Percentiles rank a stretch among this genome's conserved stretches.
Evolutionary conservation across 2,329 filamentous ascomycete genomes (phyloP).

Genomic region (Exophiala dermatitidis): DNA sequence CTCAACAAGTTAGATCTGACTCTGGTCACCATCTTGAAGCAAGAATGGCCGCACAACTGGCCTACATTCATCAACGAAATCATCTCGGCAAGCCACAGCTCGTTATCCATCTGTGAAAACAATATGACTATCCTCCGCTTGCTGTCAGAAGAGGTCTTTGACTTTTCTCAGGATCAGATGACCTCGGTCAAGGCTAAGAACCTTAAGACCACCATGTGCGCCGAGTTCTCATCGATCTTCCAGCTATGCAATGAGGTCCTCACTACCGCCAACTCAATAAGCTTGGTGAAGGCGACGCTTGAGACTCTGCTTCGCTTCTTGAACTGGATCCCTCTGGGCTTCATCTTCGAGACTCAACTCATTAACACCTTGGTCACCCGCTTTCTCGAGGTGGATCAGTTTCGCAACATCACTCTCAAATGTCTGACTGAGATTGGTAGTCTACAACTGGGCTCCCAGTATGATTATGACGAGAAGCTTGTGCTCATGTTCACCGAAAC

Average conservation of each 20-base stretch:
- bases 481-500: slow-evolving; percentile 98
- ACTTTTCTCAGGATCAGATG: slow-evolving; percentile 98
- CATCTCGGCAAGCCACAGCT: slow-evolving; percentile 89
- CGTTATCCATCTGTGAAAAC: slow-evolving; percentile 96
- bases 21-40: slow-evolving; percentile 93
- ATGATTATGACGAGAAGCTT: slow-evolving; percentile 87
- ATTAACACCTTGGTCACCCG: slow-evolving; percentile 90
- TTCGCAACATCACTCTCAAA: slow-evolving; percentile 93
- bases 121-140: slow-evolving; percentile 98
- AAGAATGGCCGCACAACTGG: slow-evolving; percentile 99
- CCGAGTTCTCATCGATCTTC: slow-evolving; percentile 97
- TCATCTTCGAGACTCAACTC: slow-evolving; percentile 95
- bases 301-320: slow-evolving; percentile 93
- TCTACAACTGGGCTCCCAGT: slow-evolving; percentile 68
- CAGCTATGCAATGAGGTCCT: slow-evolving; percentile 94
- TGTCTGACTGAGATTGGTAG: slow-evolving; percentile 96
- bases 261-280: slow-evolving; percentile 78
- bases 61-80: slow-evolving; percentile 99
- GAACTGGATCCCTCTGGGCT: slow-evolving; percentile 97
- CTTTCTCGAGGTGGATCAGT: slow-evolving; percentile 88
- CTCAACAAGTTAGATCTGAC: slow-evolving; percentile 98
- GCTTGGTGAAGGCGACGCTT: slow-evolving; percentile 88
- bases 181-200: slow-evolving; percentile 96
- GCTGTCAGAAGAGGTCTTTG: slow-evolving; percentile 95
- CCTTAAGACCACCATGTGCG: slow-evolving; percentile 96